A percentile compares a stretch with the other conserved stretches of the same genome.
phyloP scores from a whole-genome alignment of 495 filamentous ascomycete genomes.

The Xylaria grammica region DNA sequence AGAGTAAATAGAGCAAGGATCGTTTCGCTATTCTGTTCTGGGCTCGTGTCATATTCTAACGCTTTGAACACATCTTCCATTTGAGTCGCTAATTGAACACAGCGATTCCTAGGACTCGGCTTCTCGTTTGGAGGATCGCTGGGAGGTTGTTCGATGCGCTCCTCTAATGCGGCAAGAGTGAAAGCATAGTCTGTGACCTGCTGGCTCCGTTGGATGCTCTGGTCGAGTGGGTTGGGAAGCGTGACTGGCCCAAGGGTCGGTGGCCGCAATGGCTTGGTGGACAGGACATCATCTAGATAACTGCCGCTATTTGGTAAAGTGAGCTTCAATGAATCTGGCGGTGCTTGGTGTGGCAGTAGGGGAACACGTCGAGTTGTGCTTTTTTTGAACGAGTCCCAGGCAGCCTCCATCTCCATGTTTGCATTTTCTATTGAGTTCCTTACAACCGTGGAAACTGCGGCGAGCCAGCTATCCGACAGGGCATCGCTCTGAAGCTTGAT shows the following conservation, averaged over 20 bases:
- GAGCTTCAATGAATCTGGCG: constrained; percentile 37
- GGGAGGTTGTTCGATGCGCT: not conserved
- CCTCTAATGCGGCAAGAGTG: constrained; percentile 25
- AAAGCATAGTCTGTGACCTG: constrained; percentile 29
- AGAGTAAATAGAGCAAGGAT: constrained; percentile 50
- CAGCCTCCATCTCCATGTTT: constrained; percentile 19
- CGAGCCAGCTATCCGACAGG: constrained; percentile 23
- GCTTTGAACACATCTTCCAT: constrained; percentile 45
- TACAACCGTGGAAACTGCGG: constrained; percentile 25
- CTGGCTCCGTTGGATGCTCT: constrained; percentile 25
- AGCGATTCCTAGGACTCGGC: constrained; percentile 23
- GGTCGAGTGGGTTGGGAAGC: constrained; percentile 31
- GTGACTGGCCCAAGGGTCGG: not conserved
- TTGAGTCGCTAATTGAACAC: constrained; percentile 38
- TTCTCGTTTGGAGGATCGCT: not conserved
- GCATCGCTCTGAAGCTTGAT: not conserved
- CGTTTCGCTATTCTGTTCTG: constrained; percentile 50
- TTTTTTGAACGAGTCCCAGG: constrained; percentile 40
- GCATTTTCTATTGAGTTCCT: constrained; percentile 25
- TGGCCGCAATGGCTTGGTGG: not conserved
- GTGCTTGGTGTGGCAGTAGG: constrained; percentile 44
- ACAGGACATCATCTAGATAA: constrained; percentile 39
- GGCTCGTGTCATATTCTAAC: constrained; percentile 34
- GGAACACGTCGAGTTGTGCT: constrained; percentile 42
- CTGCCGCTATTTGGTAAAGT: constrained; percentile 51